Percentiles rank a stretch among this genome's conserved stretches.
phyloP scores from a whole-genome alignment of 1,284 basidiomycete species.

The Moniliella sp. region DNA sequence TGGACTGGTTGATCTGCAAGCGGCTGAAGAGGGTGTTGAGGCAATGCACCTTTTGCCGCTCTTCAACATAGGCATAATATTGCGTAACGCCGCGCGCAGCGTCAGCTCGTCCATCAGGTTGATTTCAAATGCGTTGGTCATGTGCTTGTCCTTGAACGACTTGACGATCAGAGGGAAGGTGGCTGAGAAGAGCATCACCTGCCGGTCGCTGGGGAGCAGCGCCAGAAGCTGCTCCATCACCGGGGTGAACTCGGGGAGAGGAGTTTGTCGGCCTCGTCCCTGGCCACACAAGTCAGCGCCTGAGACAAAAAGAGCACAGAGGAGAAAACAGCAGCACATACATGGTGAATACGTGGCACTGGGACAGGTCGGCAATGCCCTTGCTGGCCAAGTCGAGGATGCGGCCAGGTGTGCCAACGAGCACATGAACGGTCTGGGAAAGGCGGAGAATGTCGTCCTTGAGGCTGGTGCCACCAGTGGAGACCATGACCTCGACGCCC shows the following conservation, averaged over 20 bases:
- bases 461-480: constrained; percentile 87
- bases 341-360: constrained; percentile 61
- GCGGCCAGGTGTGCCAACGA: constrained; percentile 47
- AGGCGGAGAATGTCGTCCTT: constrained; percentile 83
- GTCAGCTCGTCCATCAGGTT: constrained; percentile 99
- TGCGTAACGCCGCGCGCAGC: constrained; percentile 90
- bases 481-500: constrained; percentile 91
- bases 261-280: constrained; percentile 89
- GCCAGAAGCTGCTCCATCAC: constrained; percentile 87
- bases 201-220: constrained; percentile 62
- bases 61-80: constrained; percentile 97
- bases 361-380: constrained; percentile 76
- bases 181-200: constrained; percentile 97
- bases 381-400: constrained; percentile 87
- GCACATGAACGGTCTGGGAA: constrained; percentile 67
- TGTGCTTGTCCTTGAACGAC: constrained; percentile 98
- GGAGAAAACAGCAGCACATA: too few relatives aligned
- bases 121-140: constrained; percentile 87
- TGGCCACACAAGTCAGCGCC: too few relatives aligned
- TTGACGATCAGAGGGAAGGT: constrained; percentile 98
- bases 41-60: constrained; percentile 96
- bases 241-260: constrained; percentile 86
- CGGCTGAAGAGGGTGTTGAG: constrained; percentile 90
- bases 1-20: constrained; percentile 98
- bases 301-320: too few relatives aligned